Percentiles rank a stretch among this genome's conserved stretches.
Evolutionary conservation across 2,329 filamentous ascomycete species (phyloP).

Genomic region (Aaosphaeria arxii): DNA sequence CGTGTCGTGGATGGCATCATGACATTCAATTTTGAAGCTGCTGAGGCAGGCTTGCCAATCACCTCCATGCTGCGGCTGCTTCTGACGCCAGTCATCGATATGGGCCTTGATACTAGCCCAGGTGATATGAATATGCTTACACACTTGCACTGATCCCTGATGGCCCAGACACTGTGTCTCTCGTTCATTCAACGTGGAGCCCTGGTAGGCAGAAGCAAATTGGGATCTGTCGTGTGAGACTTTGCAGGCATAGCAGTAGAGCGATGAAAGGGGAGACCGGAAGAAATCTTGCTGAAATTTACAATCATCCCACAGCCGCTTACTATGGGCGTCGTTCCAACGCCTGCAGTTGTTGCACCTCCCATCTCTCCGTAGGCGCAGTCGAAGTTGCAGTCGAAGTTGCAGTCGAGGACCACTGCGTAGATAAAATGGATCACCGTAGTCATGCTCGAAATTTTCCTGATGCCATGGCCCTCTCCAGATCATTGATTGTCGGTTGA

Average conservation of each 20-base stretch:
- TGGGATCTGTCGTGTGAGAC: slow-evolving; percentile 8
- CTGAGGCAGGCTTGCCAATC: slow-evolving; percentile 13
- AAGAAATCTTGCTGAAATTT: slow-evolving; percentile 6
- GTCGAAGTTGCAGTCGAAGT: slow-evolving; percentile 9
- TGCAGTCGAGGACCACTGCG: neutral
- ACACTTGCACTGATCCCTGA: slow-evolving; percentile 13
- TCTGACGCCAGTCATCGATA: slow-evolving; percentile 12
- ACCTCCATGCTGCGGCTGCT: slow-evolving; percentile 5
- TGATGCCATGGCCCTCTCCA: slow-evolving; percentile 4
- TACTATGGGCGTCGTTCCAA: slow-evolving; percentile 8
- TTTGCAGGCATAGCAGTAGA: slow-evolving; percentile 9
- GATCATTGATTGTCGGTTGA: slow-evolving; percentile 4
- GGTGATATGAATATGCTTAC: slow-evolving; percentile 13
- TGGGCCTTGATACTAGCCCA: slow-evolving; percentile 16
- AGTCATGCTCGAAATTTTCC: neutral
- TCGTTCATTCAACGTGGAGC: slow-evolving; percentile 1
- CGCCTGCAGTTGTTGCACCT: slow-evolving; percentile 11
- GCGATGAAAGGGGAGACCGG: neutral
- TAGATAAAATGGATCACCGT: slow-evolving; percentile 3
- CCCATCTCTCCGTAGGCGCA: slow-evolving; percentile 10
- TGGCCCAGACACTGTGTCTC: slow-evolving; percentile 11
- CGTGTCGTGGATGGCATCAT: slow-evolving; percentile 15
- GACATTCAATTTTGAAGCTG: slow-evolving; percentile 15
- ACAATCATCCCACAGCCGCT: slow-evolving; percentile 7
- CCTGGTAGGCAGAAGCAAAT: slow-evolving; percentile 8